These are phyloP conservation scores for Epicoccum nigrum DNA, from an alignment of 2,329 filamentous ascomycete species.

Conservation along the genomic window DNA sequence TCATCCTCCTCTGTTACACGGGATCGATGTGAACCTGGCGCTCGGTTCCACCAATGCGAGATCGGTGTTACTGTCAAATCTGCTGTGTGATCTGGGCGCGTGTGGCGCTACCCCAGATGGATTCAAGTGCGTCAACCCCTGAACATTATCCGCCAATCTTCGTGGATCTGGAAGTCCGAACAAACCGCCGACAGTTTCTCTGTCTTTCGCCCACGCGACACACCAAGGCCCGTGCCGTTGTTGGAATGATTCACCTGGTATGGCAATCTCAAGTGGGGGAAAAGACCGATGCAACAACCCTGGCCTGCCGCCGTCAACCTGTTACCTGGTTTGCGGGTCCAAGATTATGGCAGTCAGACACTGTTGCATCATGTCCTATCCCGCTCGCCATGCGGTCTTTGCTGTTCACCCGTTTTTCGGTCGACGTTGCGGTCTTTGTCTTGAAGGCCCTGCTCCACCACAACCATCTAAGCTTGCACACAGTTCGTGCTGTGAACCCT, in stretches of 20 bases:
- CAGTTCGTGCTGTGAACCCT: background rate
- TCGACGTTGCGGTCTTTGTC: constrained; percentile 22
- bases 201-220: constrained; percentile 41
- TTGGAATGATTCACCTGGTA: constrained; percentile 10
- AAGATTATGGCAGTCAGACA: constrained; percentile 30
- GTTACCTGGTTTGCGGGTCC: constrained; percentile 20
- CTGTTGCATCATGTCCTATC: constrained; percentile 25
- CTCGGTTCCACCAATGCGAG: constrained; percentile 47
- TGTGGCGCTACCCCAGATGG: constrained; percentile 39
- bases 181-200: constrained; percentile 27
- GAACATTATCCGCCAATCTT: constrained; percentile 26
- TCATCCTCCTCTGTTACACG: constrained; percentile 35
- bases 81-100: constrained; percentile 36
- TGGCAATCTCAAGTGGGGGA: constrained; percentile 23
- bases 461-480: background rate
- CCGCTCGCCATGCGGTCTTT: constrained; percentile 18
- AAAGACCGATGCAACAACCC: constrained; percentile 10
- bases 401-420: constrained; percentile 13
- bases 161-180: constrained; percentile 24
- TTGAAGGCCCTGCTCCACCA: constrained; percentile 3
- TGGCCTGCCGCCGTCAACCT: constrained; percentile 15
- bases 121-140: constrained; percentile 42
- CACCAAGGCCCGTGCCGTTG: constrained; percentile 28
- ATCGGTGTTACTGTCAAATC: constrained; percentile 42
- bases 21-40: constrained; percentile 44